Evolutionary conservation across 139 green algal species (phyloP), one percentile per base, ranked within the genome.

Genomic region (Bryopsis sp.): DNA sequence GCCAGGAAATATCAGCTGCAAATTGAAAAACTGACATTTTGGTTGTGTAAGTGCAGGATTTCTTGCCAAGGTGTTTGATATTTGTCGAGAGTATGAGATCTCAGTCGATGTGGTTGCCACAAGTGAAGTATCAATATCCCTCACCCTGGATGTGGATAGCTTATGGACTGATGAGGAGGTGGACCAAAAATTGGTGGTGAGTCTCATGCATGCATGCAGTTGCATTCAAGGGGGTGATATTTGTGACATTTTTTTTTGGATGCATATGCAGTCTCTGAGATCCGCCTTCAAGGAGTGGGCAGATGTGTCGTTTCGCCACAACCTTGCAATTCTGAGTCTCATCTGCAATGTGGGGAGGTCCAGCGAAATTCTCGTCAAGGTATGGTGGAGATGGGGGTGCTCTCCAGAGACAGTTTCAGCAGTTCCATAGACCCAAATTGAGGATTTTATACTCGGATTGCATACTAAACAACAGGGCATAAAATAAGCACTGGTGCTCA

Each of bases 61-160:
- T 69, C 77, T 93, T 71, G 78, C 86, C 1, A 79, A 75, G 15
- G 86, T 96, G 38, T 98, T 98, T 76, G 76, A 88, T 28, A 80
- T 95, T 2, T 97, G 97, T 76, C 66, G 78, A 29, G 39, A 79
- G 2, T 77, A 93, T 39, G 64, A 87, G 68, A 89, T 99, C 48
- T 90, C 78, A 3, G 94, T 99, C 28, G 94, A 99, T 72, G 89
- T 97, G 29, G 94, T 99, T 38, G 93, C 93, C 31, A 97, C 93
- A 2, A 86, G 67, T n/a, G 93, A 98, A 76, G 77, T 86, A 50
- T 93, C 84, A n/a, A 82, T 99, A 15, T 97, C 89, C 0, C 74
- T 97, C 31, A 96, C 92, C 3, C 82, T 99, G 1, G 94, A 99
- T 82, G 89, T 89, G 68, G 87, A 84, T 64, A 88, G 86, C 68